Evolutionary conservation across 345 rosid species (phyloP), one percentile per base, ranked within the genome.

Genomic region (Hevea brasiliensis): DNA sequence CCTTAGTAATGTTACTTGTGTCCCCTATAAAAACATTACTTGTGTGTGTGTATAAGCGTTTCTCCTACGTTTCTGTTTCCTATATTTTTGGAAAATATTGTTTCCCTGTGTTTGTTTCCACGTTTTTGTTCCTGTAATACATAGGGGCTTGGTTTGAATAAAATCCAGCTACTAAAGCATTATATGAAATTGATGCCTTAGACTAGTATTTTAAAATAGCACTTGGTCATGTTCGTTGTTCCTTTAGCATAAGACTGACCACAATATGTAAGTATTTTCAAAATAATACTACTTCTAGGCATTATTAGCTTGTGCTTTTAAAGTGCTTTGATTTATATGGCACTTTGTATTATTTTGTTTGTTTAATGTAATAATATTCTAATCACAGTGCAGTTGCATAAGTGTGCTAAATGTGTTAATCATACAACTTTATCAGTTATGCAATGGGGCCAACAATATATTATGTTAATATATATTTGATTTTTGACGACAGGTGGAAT

Each of bases 401-500:
- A 32, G 37, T 32, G 37, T 32, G 37, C 37, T 32, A 0, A 0
- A 21, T 27, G 18, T 50, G 8, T 8, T 51, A 53, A 18, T 47
- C 17, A 48, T 7, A 12, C 35, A 24, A 3, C 35, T 50, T n/a
- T 17, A 9, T 51, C 27, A 42, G 42, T 51, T 67, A 3, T 35
- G 37, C 21, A 41, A 27, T 61, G 51, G 68, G 7, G 20, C 12
- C 41, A 11, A 65, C n/a, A 18, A 55, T 53, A 14, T 21, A 8
- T 15, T 44, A 29, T 73, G 61, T n/a, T 60, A 12, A 62, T 66
- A 40, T 40, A 60, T 20, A 40, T 18, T 74, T 54, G 50, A 2
- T 12, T 61, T 59, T 56, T 76, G 74, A 4, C 11, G 32, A 40
- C 82, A 94, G 98, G 95, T 92, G 21, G 97, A 94, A 72, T 94